Base-by-base conservation (phyloP, 2,329 filamentous ascomycete species). In the Exophiala alcalophila region DNA sequence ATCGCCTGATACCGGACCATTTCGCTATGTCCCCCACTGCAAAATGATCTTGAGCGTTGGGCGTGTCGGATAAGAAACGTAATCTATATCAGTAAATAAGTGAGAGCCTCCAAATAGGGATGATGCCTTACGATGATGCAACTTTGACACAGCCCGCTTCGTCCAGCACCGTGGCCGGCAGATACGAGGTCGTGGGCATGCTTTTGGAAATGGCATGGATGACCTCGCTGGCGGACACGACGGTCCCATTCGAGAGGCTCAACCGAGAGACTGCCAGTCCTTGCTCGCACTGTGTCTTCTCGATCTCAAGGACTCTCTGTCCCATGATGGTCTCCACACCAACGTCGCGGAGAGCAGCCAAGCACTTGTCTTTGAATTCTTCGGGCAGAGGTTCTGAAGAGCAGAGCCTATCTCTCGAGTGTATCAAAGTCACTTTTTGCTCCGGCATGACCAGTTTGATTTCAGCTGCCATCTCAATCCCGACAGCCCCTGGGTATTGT, bases 1-100 rank as follows among this genome's bases (percentile, higher is more conserved):
- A 86, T 30, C 86, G 81, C 69, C 88, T 90, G 67, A 91, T 88
- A 29, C 84, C 85, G 0, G 81, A 76, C 85, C 86, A 90, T 33
- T 70, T 67, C 21, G 75, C 76, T 11, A 85, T 68, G 59, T 91
- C 86, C 11, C 86, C 86, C 16, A 78, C 71, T 9, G 80, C 84
- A 56, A 83, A 84, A 61, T 90, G 85, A 19, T 65, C 63, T 0
- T 68, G 65, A 9, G 76, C 64, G 50, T 86, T 83, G 4, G 80
- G 71, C 0, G 77, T 68, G 0, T 65, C 65, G 2, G 65, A 55
- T 1, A 71, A 62, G 60, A 85, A 81, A 53, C 72, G 67, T 5
- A 84, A 65, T 36, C 75, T 80, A 18, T 10, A 4, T 25, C 19
- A 5, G n/a, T 15, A 16, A 19, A 24, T 5, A 2, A 16, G n/a